Base-by-base conservation (phyloP, 2,329 filamentous ascomycete genomes). In the Fusarium mangiferae region DNA sequence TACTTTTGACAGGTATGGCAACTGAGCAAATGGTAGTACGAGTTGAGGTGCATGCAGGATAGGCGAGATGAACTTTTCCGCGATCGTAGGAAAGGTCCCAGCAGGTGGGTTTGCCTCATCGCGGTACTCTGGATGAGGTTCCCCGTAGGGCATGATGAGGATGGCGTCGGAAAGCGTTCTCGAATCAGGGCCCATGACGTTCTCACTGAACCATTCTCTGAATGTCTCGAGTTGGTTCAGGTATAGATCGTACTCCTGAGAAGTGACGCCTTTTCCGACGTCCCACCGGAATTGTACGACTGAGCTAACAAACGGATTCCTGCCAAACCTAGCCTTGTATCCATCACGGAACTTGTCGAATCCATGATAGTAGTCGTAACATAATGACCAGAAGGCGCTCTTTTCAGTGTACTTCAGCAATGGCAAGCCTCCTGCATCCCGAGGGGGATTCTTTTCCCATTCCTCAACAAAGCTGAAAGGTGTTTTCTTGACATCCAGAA, bases 201-300 rank as follows among this genome's bases (percentile, higher is more conserved):
- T 38, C 35, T 28, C 14, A 0, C 0, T 39, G 24, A 54, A 28
- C 35, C 51, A 39, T 0, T 28, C 22, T 39, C 51, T 39, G 51
- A 54, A 38, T 0, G 28, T 5, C 11, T 28, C 7, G 1, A 54
- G 35, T 38, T 54, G 24, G 0, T n/a, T n/a, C 35, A 39, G 1
- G 0, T 54, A 54, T 38, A 0, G 0, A 1, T 17, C 20, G 18
- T 38, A 28, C 1, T 38, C 14, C 18, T 38, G 13, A 7, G 0
- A n/a, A 1, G 24, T n/a, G 1, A 54, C 51, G 0, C 4, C 24
- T 28, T 38, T 28, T 13, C 24, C 51, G 2, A 26, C 7, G 2
- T 22, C 51, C n/a, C n/a, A n/a, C n/a, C n/a, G n/a, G n/a, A n/a
- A n/a, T n/a, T n/a, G n/a, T n/a, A n/a, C n/a, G n/a, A n/a, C n/a